Evolutionary conservation across 2,329 filamentous ascomycete genomes (phyloP).

Genomic region (Colletotrichum salicis): DNA sequence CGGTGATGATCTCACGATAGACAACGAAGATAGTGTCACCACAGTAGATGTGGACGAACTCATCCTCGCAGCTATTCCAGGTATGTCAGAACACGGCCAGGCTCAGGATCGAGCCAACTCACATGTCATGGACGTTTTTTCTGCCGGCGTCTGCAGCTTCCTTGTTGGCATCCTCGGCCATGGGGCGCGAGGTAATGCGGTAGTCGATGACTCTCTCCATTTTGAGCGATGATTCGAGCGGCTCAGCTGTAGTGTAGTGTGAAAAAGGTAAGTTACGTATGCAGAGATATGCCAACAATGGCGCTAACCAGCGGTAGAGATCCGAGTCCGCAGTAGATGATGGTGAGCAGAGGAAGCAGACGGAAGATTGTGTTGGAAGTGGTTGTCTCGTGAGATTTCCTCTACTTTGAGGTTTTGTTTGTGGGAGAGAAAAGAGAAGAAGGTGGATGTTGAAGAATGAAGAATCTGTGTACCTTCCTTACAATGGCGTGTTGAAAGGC

Average conservation of each 20-base stretch:
- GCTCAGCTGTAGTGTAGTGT: fast-evolving
- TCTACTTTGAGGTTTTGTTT: not conserved
- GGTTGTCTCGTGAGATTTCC: not conserved
- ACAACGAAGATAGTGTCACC: slow-evolving; percentile 15
- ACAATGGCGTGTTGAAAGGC: not conserved
- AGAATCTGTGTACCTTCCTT: not conserved
- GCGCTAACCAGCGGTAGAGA: not conserved
- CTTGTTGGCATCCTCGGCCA: not conserved
- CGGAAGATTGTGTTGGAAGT: not conserved
- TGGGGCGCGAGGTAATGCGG: not conserved
- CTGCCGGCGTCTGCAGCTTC: no score
- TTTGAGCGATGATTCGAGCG: not conserved
- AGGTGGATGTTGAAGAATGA: not conserved
- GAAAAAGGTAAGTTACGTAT: not conserved
- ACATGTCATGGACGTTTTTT: not conserved
- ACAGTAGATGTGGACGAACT: slow-evolving; percentile 21
- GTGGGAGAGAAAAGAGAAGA: not conserved
- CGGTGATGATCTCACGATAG: slow-evolving; percentile 22
- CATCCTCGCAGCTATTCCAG: not conserved
- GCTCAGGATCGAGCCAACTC: not conserved
- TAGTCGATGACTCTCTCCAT: not conserved
- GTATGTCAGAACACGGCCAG: not conserved
- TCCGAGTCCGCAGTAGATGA: not conserved
- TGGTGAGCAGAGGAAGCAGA: not conserved
- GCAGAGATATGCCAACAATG: not conserved